Conservation (phyloP, 2,329 filamentous ascomycete genomes). For the Clarireedia hainanense region DNA sequence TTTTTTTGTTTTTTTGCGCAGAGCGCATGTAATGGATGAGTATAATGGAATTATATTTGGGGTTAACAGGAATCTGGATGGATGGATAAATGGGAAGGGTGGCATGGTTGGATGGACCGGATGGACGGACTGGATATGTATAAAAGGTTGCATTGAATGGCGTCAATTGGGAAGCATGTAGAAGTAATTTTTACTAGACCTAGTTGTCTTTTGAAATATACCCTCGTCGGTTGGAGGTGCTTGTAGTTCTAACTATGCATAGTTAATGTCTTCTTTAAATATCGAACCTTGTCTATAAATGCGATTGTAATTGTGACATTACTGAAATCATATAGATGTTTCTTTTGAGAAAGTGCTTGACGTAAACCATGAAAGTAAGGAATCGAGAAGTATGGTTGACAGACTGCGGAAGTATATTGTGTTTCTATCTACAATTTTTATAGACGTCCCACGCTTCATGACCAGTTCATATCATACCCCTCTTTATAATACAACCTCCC, state of each 20-base stretch:
- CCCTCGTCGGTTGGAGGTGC: background rate
- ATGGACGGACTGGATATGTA: background rate
- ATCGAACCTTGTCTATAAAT: too few species aligned
- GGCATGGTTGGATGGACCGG: background rate
- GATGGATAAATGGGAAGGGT: background rate
- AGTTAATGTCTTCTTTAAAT: background rate
- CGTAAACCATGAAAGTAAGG: too few species aligned
- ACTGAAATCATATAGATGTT: too few species aligned
- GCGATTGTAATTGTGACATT: too few species aligned
- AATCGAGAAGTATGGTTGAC: too few species aligned
- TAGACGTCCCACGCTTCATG: background rate
- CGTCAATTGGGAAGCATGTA: conserved; percentile 6
- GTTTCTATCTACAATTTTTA: too few species aligned
- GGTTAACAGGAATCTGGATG: background rate
- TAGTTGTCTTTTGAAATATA: background rate
- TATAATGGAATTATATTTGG: conserved; percentile 5
- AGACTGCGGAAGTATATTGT: too few species aligned
- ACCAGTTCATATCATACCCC: background rate
- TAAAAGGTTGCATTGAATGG: conserved; percentile 1
- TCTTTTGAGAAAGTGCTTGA: too few species aligned
- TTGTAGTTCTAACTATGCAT: conserved; percentile 5
- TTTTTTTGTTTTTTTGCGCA: background rate
- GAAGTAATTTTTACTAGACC: conserved; percentile 2
- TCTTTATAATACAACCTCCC: background rate
- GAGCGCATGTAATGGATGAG: conserved; percentile 4